Evolutionary conservation across 78 protist genomes (phyloP), one percentile per base, ranked within the genome.

Genomic region (Bodo saltans): DNA sequence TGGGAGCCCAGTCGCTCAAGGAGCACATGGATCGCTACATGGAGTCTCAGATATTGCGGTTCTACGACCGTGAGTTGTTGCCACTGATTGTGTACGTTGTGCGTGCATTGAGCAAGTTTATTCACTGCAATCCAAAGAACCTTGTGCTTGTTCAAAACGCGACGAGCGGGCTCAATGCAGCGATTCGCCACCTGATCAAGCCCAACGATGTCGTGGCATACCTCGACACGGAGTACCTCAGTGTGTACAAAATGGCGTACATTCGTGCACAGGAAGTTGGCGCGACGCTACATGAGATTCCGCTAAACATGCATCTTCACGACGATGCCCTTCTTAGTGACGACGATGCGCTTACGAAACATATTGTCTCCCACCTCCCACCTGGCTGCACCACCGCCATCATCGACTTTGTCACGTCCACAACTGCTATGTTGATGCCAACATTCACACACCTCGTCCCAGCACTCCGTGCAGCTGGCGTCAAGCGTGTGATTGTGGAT

Each of bases 41-140:
- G n/a, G 27, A 32, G 38, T 11, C 12, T 39, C 68, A 47, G 72
- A 68, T 70, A 29, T 33, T 47, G 32, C 27, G 11, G 71, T 78
- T 78, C 72, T 0, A 52, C 72, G 70, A 47, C 83, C 29, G 83
- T 28, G 25, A 32, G 72, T 42, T 47, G 37, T 29, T 78, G n/a
- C 83, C 70, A 70, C 11, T 41, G 33, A 30, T 38, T 25, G 83
- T 35, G 32, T 8, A 52, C 53, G 39, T 3, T 30, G 3, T 41
- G 35, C 40, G 83, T 33, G 26, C 37, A 4, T 30, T 47, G 37
- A n/a, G 71, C 27, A 2, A 29, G 70, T 23, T 3, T 29, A 39
- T 41, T 30, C 32, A 32, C 32, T 21, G 39, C 42, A 25, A 27
- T 26, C 70, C 81, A 27, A 26, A 47, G 35, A 4, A 40, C 42